phyloP scores from a whole-genome alignment of 225 moss, liverwort and hornwort species.

The Physcomitrium patens region DNA sequence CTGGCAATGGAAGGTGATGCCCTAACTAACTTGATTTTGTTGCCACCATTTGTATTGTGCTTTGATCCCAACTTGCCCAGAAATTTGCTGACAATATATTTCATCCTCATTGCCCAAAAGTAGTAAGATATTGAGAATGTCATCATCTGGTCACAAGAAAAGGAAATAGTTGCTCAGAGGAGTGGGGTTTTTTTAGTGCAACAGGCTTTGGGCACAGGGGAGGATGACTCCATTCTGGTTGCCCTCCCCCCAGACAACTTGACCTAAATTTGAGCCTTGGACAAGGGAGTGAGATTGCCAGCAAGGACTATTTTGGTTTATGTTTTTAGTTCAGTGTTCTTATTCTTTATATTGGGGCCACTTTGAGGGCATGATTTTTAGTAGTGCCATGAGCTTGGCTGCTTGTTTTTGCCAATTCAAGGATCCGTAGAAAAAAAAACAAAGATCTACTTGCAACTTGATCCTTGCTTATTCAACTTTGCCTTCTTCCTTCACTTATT shows the following conservation, averaged over 20 bases:
- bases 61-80: no score
- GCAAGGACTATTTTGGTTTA: neutral
- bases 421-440: neutral
- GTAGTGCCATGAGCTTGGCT: conserved; percentile 31
- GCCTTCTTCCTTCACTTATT: no score
- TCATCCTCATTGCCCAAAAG: no score
- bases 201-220: neutral
- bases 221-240: neutral
- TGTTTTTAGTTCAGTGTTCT: no score
- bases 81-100: no score
- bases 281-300: neutral
- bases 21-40: no score
- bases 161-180: no score
- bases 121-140: no score
- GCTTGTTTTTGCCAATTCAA: conserved; percentile 8
- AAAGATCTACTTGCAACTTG: neutral
- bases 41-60: no score
- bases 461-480: neutral
- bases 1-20: no score
- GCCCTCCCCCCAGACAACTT: conserved; percentile 28
- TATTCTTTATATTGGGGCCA: conserved; percentile 11
- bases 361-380: conserved; percentile 36
- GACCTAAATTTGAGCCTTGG: conserved; percentile 19
- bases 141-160: no score
- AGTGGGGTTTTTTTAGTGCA: neutral